These are phyloP conservation scores for Vaccinium darrowii DNA, from an alignment of 148 eudicot genomes.

Conservation along the genomic window DNA sequence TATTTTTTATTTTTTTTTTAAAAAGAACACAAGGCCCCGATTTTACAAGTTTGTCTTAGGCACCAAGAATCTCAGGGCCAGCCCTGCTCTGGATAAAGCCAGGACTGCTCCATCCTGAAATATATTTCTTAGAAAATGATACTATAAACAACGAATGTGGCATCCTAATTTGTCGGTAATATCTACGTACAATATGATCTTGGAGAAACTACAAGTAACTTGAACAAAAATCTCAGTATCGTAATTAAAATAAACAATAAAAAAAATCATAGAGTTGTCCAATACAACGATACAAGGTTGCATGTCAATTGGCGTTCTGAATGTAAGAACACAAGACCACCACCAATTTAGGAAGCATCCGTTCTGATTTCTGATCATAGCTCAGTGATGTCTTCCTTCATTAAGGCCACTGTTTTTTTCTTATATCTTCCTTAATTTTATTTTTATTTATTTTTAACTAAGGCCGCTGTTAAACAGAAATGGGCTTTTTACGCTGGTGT, in stretches of 20 bases:
- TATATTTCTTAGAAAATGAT: neutral
- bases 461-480: neutral
- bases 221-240: neutral
- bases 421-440: neutral
- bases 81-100: neutral
- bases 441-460: no score
- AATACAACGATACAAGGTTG: neutral
- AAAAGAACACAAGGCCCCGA: no score
- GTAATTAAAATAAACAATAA: neutral
- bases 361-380: neutral
- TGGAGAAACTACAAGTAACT: neutral
- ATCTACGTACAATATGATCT: neutral
- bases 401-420: neutral
- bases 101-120: neutral
- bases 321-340: neutral
- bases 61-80: no score
- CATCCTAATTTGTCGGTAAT: neutral
- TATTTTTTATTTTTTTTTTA: no score
- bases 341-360: neutral
- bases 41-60: no score
- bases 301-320: neutral
- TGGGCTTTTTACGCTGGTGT: neutral
- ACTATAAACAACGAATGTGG: neutral
- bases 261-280: neutral
- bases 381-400: neutral